phyloP scores from a whole-genome alignment of 2,329 filamentous ascomycete genomes.

The Aureobasidium namibiae region DNA sequence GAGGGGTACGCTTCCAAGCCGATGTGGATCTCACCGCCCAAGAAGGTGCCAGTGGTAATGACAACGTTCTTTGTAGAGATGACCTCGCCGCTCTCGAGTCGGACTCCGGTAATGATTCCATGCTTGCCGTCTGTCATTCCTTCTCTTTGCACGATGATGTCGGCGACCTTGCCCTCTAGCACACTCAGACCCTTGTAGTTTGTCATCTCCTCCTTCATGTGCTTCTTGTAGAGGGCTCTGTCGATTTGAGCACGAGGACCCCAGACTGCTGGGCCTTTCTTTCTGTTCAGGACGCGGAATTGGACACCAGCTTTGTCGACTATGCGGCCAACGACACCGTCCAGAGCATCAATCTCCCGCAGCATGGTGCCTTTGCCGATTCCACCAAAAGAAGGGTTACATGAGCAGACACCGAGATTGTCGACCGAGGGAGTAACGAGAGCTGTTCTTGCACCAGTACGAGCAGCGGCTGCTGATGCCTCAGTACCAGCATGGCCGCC shows the following conservation, averaged over 20 bases:
- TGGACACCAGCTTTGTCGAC: constrained; percentile 94
- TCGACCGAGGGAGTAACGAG: constrained; percentile 81
- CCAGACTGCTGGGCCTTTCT: constrained; percentile 94
- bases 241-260: constrained; percentile 95
- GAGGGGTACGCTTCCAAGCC: constrained; percentile 73
- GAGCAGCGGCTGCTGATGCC: constrained; percentile 82
- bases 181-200: constrained; percentile 71
- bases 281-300: constrained; percentile 79
- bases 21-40: constrained; percentile 94
- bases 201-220: constrained; percentile 83
- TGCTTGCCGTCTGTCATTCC: constrained; percentile 41
- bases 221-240: constrained; percentile 73
- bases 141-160: constrained; percentile 68
- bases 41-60: constrained; percentile 92
- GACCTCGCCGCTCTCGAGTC: constrained; percentile 78
- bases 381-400: constrained; percentile 95
- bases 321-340: constrained; percentile 78
- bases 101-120: constrained; percentile 73
- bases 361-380: constrained; percentile 97
- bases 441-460: constrained; percentile 79
- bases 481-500: constrained; percentile 94
- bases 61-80: constrained; percentile 74
- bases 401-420: constrained; percentile 90
- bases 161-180: constrained; percentile 79
- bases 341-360: constrained; percentile 87